Evolutionary conservation across 345 rosid species (phyloP).

Genomic region (Cochlearia excelsa): DNA sequence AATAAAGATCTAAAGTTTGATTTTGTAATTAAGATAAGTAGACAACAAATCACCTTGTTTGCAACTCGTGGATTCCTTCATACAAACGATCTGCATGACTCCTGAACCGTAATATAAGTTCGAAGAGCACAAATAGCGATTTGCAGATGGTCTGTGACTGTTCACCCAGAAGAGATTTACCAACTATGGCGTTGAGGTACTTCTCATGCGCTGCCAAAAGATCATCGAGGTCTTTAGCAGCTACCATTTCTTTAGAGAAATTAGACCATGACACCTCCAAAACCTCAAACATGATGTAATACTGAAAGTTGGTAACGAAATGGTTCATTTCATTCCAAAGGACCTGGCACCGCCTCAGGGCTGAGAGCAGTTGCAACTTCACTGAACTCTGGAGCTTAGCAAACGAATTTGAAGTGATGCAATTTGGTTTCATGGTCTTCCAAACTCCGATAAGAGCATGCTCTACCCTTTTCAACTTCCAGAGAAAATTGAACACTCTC

Average conservation of each 20-base stretch:
- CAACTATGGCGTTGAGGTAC: conserved; percentile 79
- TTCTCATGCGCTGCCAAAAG: conserved; percentile 93
- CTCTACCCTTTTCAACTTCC: conserved; percentile 95
- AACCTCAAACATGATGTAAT: conserved; percentile 97
- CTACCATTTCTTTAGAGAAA: conserved; percentile 85
- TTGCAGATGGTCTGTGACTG: conserved; percentile 69
- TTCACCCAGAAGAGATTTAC: conserved; percentile 91
- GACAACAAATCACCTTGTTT: conserved; percentile 59
- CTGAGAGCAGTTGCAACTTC: conserved; percentile 72
- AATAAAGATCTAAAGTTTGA: background rate
- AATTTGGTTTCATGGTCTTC: conserved; percentile 99
- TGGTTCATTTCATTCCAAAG: conserved; percentile 97
- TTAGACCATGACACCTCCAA: conserved; percentile 96
- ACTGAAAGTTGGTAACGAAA: conserved; percentile 92
- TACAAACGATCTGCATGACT: conserved; percentile 87
- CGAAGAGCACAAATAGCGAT: conserved; percentile 83
- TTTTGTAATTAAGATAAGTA: background rate
- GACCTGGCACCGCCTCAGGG: conserved; percentile 89
- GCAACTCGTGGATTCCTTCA: conserved; percentile 86
- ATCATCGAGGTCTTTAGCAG: conserved; percentile 93
- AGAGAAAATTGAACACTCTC: conserved; percentile 87
- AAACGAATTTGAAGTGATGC: conserved; percentile 76
- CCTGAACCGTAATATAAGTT: conserved; percentile 76
- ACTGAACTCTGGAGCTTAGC: conserved; percentile 68
- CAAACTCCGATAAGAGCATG: conserved; percentile 95